These are phyloP conservation scores for Talaromyces borbonicus DNA, from an alignment of 495 filamentous ascomycete species.

Conservation along the genomic window DNA sequence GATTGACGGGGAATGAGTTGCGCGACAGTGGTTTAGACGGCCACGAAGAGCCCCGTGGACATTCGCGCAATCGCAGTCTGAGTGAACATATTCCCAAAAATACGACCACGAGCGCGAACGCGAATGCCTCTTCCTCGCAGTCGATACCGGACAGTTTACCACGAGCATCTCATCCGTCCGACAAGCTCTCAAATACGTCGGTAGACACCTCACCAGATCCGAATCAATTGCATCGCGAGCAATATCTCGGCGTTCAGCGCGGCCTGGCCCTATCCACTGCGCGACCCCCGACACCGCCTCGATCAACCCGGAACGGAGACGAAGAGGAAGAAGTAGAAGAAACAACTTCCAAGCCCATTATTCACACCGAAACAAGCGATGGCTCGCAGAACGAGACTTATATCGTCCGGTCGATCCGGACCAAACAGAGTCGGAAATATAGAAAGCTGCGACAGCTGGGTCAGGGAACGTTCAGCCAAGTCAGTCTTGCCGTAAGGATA, in stretches of 20 bases:
- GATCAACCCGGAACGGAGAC: conserved; percentile 42
- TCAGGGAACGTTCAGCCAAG: conserved; percentile 91
- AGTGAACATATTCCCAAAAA: conserved; percentile 85
- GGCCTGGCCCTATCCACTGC: conserved; percentile 49
- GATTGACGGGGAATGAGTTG: background rate
- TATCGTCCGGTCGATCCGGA: conserved; percentile 35
- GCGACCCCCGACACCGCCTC: conserved; percentile 67
- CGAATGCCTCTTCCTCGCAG: conserved; percentile 50
- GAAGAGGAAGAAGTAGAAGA: too few relatives aligned
- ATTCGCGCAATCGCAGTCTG: conserved; percentile 64
- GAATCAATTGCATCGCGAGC: conserved; percentile 65
- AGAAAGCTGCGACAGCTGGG: conserved; percentile 70
- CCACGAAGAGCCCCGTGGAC: conserved; percentile 27
- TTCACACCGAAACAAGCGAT: conserved; percentile 13
- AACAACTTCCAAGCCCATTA: conserved; percentile 21
- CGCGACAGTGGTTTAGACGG: conserved; percentile 11
- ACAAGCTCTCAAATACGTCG: conserved; percentile 28
- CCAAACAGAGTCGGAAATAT: conserved; percentile 46
- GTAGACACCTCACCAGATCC: conserved; percentile 27
- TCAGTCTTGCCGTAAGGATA: conserved; percentile 71
- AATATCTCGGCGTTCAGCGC: conserved; percentile 66
- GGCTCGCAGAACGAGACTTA: conserved; percentile 28
- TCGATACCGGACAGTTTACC: conserved; percentile 64
- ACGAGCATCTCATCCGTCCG: conserved; percentile 35
- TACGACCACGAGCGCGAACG: too few relatives aligned